Base-by-base conservation (phyloP, 805 yeast genomes). In the Torulaspora microellipsoides region DNA sequence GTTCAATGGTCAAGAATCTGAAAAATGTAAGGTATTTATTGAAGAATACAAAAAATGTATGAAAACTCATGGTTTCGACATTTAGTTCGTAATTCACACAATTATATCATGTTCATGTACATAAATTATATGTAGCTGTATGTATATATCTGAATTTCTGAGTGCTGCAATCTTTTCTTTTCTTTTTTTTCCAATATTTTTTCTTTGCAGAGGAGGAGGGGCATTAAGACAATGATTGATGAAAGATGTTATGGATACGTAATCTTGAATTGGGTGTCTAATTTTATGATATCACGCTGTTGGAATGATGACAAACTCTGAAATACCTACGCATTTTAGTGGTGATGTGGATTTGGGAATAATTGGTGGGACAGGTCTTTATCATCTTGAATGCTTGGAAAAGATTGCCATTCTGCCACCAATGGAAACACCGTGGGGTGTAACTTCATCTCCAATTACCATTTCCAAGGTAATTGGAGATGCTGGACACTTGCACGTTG, bases 351-450 rank as follows among this genome's bases (percentile, higher is more conserved):
- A 78, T 31, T 73, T 93, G 34, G 98, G 95, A 29, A 79, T 93
- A 54, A 93, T 93, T 63, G 99, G 99, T 32, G 99, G 99, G 32
- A 93, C 99, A 4, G 99, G 99, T n/a, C 76, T 93, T 27, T 93
- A 93, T 71, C 85, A 86, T 46, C 72, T 93, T 45, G 86, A 83
- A 32, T 80, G 86, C 45, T 72, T 93, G 43, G 76, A 81, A 37
- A 95, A 95, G 3, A 95, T 91, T 36, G 96, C 96, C 12, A 72
- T 83, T 54, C 68, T 93, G 33, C 67, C 66, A 10, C 79, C 87
- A 12, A 68, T 89, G 46, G 76, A 84, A 14, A 93, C 99, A 3
- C 99, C 99, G 15, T 93, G 98, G 98, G 99, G 99, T 9, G 77
- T 75, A 53, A 96, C 99, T 15, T 89, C 97, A 4, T 83, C 95